A percentile compares a stretch with the other conserved stretches of the same genome.
phyloP scores from a whole-genome alignment of 1,139 yeast genomes.

The Candida glucosophila region DNA sequence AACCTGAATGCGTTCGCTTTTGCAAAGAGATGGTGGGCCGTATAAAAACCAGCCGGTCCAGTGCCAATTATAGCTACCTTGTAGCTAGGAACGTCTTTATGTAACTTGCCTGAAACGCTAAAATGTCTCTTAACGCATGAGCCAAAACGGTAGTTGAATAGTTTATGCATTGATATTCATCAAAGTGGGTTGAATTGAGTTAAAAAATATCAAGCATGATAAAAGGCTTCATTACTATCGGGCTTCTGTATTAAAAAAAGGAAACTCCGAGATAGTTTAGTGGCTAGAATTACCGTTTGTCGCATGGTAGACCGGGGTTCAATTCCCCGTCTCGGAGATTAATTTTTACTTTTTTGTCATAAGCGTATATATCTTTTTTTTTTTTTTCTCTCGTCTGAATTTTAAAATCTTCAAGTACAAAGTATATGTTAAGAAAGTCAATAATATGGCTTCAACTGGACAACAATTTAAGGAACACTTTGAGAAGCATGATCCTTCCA shows the following conservation, averaged over 20 bases:
- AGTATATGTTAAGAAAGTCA: no score
- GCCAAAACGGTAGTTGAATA: no score
- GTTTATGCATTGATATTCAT: background rate
- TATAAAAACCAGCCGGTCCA: conserved; percentile 95
- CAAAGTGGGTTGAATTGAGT: background rate
- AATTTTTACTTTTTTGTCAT: conserved; percentile 2
- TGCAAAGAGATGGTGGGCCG: conserved; percentile 67
- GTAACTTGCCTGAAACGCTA: no score
- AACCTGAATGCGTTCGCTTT: conserved; percentile 32
- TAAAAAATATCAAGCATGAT: no score
- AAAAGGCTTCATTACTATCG: background rate
- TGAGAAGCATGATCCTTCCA: conserved; percentile 52
- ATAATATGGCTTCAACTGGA: no score
- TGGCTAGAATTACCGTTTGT: conserved; percentile 42
- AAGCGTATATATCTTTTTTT: no score
- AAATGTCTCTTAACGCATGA: no score
- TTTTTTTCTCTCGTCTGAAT: background rate
- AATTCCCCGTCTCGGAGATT: conserved; percentile 41
- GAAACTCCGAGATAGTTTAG: conserved; percentile 36
- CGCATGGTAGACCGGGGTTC: conserved; percentile 44
- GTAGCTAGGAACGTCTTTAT: background rate
- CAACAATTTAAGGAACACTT: background rate
- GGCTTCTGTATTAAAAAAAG: background rate
- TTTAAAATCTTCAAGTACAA: no score
- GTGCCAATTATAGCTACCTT: conserved; percentile 77